Conservation (phyloP, 139 green algal species). For the Chlamydomonas eustigma region DNA sequence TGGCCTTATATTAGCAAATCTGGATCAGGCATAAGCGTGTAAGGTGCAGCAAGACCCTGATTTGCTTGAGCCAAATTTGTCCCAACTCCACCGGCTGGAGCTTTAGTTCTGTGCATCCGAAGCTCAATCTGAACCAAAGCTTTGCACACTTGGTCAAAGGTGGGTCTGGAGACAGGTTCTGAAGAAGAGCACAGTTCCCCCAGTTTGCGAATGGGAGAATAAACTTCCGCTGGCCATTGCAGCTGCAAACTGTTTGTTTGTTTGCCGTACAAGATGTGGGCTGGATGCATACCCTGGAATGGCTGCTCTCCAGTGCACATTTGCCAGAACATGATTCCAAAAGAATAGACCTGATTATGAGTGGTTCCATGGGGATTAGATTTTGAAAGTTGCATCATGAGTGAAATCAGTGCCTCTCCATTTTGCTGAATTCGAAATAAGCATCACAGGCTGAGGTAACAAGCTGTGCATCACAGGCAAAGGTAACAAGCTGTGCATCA, state of each 20-base stretch:
- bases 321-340: conserved; percentile 33
- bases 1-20: neutral
- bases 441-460: too few relatives aligned
- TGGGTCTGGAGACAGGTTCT: neutral
- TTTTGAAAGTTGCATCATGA: too few relatives aligned
- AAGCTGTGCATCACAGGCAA: too few relatives aligned
- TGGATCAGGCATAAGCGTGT: conserved; percentile 13
- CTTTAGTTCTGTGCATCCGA: conserved; percentile 3
- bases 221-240: conserved; percentile 19
- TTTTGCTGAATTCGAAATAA: too few relatives aligned
- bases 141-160: conserved; percentile 14
- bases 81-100: neutral
- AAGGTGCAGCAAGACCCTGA: neutral
- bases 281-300: conserved; percentile 26
- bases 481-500: too few relatives aligned
- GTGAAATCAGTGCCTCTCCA: too few relatives aligned
- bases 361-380: too few relatives aligned
- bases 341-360: conserved; percentile 29
- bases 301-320: conserved; percentile 29
- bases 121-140: conserved; percentile 15
- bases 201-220: conserved; percentile 14
- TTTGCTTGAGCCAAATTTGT: neutral
- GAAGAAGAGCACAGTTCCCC: conserved; percentile 9
- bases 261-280: conserved; percentile 29
- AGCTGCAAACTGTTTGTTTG: conserved; percentile 25